phyloP scores from a whole-genome alignment of 1,284 basidiomycete genomes.

The Ustilago trichophora region DNA sequence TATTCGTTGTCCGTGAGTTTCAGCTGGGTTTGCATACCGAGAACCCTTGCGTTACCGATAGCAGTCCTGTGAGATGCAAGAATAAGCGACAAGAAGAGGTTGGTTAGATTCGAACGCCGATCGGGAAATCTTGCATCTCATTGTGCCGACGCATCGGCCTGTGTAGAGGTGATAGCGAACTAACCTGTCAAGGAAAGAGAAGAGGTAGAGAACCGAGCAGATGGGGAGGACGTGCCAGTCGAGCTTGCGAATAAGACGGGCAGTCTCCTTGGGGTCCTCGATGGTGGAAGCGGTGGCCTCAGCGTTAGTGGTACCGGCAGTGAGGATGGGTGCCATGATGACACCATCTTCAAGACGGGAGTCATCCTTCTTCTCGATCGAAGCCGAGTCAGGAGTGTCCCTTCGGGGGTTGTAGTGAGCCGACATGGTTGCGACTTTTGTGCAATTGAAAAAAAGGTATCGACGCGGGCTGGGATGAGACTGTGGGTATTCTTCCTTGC shows the following conservation, averaged over 20 bases:
- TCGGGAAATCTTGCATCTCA: no score
- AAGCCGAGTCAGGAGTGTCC: slow-evolving; percentile 38
- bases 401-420: slow-evolving; percentile 6
- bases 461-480: no score
- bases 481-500: no score
- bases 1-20: slow-evolving; percentile 69
- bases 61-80: slow-evolving; percentile 70
- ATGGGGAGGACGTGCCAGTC: slow-evolving; percentile 55
- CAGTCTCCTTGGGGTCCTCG: slow-evolving; percentile 38
- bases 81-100: no score
- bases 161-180: no score
- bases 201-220: slow-evolving; percentile 73
- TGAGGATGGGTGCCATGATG: slow-evolving; percentile 40
- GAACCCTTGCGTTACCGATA: slow-evolving; percentile 79
- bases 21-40: slow-evolving; percentile 52
- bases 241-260: slow-evolving; percentile 43
- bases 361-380: slow-evolving; percentile 51
- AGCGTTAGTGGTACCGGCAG: slow-evolving; percentile 34
- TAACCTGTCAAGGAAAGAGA: slow-evolving; percentile 76
- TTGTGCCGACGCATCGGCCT: no score
- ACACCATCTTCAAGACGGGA: slow-evolving; percentile 37
- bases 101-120: no score
- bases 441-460: no score
- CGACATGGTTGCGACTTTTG: slow-evolving; percentile 18
- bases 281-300: slow-evolving; percentile 36